Evolutionary conservation across 2,329 filamentous ascomycete genomes (phyloP).

Genomic region (Colletotrichum sp.): DNA sequence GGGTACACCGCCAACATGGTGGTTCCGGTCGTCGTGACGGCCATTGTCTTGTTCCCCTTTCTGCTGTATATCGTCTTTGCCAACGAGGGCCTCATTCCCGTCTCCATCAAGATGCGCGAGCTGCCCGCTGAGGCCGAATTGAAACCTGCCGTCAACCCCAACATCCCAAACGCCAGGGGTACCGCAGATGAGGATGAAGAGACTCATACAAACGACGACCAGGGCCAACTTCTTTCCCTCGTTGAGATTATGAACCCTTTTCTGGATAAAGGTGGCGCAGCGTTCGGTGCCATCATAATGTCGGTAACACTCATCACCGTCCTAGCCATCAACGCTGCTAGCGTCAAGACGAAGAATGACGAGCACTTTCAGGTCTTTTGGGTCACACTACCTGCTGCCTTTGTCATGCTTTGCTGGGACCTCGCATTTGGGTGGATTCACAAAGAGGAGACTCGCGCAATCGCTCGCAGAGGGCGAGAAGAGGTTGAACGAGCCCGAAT

Average conservation of each 20-base stretch:
- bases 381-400: slow-evolving; percentile 71
- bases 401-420: slow-evolving; percentile 74
- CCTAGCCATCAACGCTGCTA: slow-evolving; percentile 68
- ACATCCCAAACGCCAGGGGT: slow-evolving; percentile 70
- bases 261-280: slow-evolving; percentile 69
- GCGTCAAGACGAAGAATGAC: slow-evolving; percentile 49
- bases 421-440: slow-evolving; percentile 67
- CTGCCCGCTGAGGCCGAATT: slow-evolving; percentile 62
- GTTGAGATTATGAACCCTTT: slow-evolving; percentile 81
- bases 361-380: slow-evolving; percentile 61
- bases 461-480: slow-evolving; percentile 59
- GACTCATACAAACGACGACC: slow-evolving; percentile 42
- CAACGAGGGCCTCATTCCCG: slow-evolving; percentile 67
- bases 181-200: slow-evolving; percentile 55
- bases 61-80: slow-evolving; percentile 73
- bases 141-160: slow-evolving; percentile 69
- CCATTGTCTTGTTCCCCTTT: slow-evolving; percentile 71
- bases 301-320: slow-evolving; percentile 69
- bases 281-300: slow-evolving; percentile 71
- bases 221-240: slow-evolving; percentile 62
- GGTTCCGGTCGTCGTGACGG: slow-evolving; percentile 72
- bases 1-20: slow-evolving; percentile 81
- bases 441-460: slow-evolving; percentile 66
- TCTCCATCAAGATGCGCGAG: slow-evolving; percentile 71
- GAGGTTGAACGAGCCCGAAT: neutral